A percentile compares a stretch with the other conserved stretches of the same genome.
phyloP scores from a whole-genome alignment of 306 rosid species.

The Urtica urens region DNA sequence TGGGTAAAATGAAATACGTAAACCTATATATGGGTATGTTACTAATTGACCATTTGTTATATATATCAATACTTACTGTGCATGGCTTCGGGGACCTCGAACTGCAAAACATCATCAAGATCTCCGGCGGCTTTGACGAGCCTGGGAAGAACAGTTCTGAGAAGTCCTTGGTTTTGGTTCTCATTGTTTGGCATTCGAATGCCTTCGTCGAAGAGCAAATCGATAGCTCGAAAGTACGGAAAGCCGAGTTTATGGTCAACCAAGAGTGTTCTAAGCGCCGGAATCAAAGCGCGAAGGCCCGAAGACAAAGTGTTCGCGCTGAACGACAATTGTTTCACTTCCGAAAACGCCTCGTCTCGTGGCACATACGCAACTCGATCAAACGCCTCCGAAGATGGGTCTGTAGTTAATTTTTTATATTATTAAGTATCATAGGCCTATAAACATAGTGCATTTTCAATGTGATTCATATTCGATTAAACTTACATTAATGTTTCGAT shows the following conservation, averaged over 20 bases:
- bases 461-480: too few relatives aligned
- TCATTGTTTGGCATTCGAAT: constrained; percentile 10
- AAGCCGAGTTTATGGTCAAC: constrained; percentile 26
- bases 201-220: constrained; percentile 34
- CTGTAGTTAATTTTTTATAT: too few relatives aligned
- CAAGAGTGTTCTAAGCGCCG: constrained; percentile 20
- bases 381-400: constrained; percentile 30
- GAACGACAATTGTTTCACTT: constrained; percentile 29
- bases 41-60: too few relatives aligned
- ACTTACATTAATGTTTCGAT: too few relatives aligned
- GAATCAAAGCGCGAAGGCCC: constrained; percentile 22
- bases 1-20: too few relatives aligned
- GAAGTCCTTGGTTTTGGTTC: constrained; percentile 3
- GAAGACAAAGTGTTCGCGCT: constrained; percentile 19
- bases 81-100: constrained; percentile 40
- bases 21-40: too few relatives aligned
- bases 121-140: constrained; percentile 20
- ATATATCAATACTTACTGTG: constrained; percentile 22
- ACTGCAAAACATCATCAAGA: constrained; percentile 21
- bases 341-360: constrained; percentile 40
- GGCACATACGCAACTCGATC: constrained; percentile 33
- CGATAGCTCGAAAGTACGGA: constrained; percentile 32
- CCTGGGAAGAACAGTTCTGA: constrained; percentile 18
- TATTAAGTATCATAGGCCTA: too few relatives aligned
- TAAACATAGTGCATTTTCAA: too few relatives aligned